These are phyloP conservation scores for Cercophora sp. DNA, from an alignment of 495 filamentous ascomycete species.

Conservation along the genomic window DNA sequence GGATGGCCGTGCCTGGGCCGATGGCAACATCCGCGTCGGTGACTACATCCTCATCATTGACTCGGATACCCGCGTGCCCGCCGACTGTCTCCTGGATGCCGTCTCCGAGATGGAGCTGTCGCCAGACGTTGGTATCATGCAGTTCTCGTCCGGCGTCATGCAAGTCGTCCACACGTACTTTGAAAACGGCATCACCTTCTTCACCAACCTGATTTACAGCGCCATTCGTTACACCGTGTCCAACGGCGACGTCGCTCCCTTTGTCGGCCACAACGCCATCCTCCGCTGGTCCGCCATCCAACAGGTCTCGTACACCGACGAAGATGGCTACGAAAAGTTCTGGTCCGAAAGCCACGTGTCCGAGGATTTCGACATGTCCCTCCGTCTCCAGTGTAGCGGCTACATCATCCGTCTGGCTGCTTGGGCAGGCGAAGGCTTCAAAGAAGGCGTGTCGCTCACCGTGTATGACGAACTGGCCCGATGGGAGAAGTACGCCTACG, in stretches of 20 bases:
- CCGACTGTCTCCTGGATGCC: slow-evolving; percentile 72
- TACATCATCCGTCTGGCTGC: slow-evolving; percentile 72
- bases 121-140: slow-evolving; percentile 76
- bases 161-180: slow-evolving; percentile 71
- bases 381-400: slow-evolving; percentile 67
- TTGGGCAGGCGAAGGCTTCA: slow-evolving; percentile 72
- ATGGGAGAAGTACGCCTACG: slow-evolving; percentile 86
- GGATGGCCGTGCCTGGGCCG: slow-evolving; percentile 70
- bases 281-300: slow-evolving; percentile 77
- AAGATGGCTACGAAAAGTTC: slow-evolving; percentile 71
- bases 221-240: slow-evolving; percentile 74
- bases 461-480: slow-evolving; percentile 80
- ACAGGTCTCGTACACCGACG: slow-evolving; percentile 64
- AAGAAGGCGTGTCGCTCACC: slow-evolving; percentile 79
- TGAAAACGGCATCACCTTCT: slow-evolving; percentile 76
- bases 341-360: slow-evolving; percentile 82
- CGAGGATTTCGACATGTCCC: slow-evolving; percentile 83
- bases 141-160: slow-evolving; percentile 80
- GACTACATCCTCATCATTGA: slow-evolving; percentile 77
- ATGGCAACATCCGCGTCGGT: slow-evolving; percentile 74
- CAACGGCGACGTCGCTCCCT: slow-evolving; percentile 80
- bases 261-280: slow-evolving; percentile 75
- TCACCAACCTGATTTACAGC: slow-evolving; percentile 78
- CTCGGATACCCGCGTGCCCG: slow-evolving; percentile 71
- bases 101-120: slow-evolving; percentile 77